These are phyloP conservation scores for Lipomyces mesembrius DNA, from an alignment of 805 yeast genomes.

Conservation along the genomic window DNA sequence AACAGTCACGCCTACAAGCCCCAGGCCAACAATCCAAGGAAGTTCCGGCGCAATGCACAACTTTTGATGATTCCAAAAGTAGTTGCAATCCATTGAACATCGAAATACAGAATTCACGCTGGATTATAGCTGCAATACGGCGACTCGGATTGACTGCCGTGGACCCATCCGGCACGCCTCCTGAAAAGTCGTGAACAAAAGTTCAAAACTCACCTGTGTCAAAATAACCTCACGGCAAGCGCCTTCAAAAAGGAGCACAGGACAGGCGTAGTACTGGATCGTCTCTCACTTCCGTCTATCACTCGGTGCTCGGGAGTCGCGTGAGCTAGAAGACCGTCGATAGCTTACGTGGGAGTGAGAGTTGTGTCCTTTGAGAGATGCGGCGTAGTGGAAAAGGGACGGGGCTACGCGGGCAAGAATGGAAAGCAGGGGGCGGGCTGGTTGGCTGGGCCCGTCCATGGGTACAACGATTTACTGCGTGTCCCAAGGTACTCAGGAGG, in stretches of 20 bases:
- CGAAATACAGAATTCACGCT: neutral
- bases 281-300: neutral
- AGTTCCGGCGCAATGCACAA: neutral
- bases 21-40: neutral
- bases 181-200: conserved; percentile 5
- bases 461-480: neutral
- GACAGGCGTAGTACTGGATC: neutral
- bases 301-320: neutral
- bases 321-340: neutral
- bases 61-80: neutral
- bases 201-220: conserved; percentile 1
- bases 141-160: neutral
- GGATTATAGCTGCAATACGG: neutral
- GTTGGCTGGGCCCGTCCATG: conserved; percentile 7
- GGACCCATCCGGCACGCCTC: conserved; percentile 1
- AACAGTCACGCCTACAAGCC: neutral
- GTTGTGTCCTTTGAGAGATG: neutral
- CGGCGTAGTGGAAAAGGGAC: neutral
- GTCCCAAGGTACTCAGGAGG: conserved; percentile 2
- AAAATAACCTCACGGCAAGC: neutral
- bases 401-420: neutral
- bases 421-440: conserved; percentile 14
- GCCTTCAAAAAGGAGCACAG: neutral
- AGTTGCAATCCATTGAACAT: neutral
- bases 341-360: neutral